Conservation (phyloP, 164 flowering plant genomes). For the Macadamia integrifolia region DNA sequence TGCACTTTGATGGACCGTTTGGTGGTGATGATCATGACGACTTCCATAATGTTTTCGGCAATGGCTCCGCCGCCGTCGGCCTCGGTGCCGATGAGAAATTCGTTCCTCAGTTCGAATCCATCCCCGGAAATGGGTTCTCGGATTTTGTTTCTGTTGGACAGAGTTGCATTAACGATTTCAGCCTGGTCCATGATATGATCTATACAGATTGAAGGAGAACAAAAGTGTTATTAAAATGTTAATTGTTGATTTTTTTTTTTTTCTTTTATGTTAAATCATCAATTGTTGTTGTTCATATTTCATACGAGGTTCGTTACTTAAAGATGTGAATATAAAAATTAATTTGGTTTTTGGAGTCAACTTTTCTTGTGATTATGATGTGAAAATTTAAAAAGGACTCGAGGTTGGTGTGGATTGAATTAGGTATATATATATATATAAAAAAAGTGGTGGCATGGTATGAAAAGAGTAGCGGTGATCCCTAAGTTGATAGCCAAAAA, state of each 20-base stretch:
- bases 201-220: slow-evolving; percentile 5
- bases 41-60: slow-evolving; percentile 5
- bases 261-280: neutral
- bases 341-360: no score
- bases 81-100: slow-evolving; percentile 3
- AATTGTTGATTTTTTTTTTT: neutral
- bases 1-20: slow-evolving; percentile 12
- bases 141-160: slow-evolving; percentile 32
- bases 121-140: slow-evolving; percentile 21
- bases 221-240: no score
- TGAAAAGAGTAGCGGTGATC: no score
- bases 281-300: no score
- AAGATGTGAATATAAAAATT: no score
- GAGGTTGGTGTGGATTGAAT: no score
- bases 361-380: no score
- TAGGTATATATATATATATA: no score
- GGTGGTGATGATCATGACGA: slow-evolving; percentile 6
- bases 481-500: no score
- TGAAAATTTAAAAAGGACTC: no score
- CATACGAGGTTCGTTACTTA: no score
- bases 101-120: slow-evolving; percentile 22
- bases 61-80: neutral
- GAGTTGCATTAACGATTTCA: slow-evolving; percentile 22
- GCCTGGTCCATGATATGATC: slow-evolving; percentile 22
- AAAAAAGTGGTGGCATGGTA: no score